A percentile compares a stretch with the other conserved stretches of the same genome.
phyloP scores from a whole-genome alignment of 2,329 filamentous ascomycete species.

The Xenoacremonium recifei region DNA sequence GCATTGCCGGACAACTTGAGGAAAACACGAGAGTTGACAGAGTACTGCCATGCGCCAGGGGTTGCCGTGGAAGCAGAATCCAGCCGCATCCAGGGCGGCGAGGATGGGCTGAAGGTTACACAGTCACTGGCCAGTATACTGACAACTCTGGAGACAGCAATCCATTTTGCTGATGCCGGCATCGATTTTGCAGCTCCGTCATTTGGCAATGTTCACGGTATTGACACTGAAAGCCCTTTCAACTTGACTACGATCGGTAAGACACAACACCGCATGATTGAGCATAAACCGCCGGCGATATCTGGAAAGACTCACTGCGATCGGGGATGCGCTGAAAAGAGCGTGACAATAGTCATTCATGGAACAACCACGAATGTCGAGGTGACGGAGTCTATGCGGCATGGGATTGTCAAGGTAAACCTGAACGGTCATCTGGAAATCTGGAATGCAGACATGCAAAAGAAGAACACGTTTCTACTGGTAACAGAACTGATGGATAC shows the following conservation, averaged over 20 bases:
- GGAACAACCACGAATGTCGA: slow-evolving; percentile 45
- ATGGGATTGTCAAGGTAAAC: slow-evolving; percentile 54
- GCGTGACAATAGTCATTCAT: slow-evolving; percentile 49
- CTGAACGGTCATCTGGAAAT: slow-evolving; percentile 43
- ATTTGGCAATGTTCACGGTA: slow-evolving; percentile 75
- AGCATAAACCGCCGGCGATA: slow-evolving; percentile 14
- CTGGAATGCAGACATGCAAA: background rate
- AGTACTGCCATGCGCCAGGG: slow-evolving; percentile 3
- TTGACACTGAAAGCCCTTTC: slow-evolving; percentile 59
- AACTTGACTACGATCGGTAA: slow-evolving; percentile 49
- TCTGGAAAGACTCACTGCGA: slow-evolving; percentile 38
- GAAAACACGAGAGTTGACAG: slow-evolving; percentile 2
- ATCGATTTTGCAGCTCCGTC: slow-evolving; percentile 73
- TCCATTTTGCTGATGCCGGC: slow-evolving; percentile 68
- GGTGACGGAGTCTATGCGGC: slow-evolving; percentile 48
- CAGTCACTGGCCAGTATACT: slow-evolving; percentile 45
- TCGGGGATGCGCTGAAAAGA: slow-evolving; percentile 23
- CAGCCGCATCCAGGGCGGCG: slow-evolving; percentile 39
- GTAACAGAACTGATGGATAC: background rate
- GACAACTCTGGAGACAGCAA: slow-evolving; percentile 66
- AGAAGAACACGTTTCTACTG: background rate
- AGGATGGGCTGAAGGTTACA: slow-evolving; percentile 67
- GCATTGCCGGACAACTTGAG: slow-evolving; percentile 66
- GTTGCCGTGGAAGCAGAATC: slow-evolving; percentile 8
- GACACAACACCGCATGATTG: slow-evolving; percentile 12